phyloP scores from a whole-genome alignment of 345 rosid species.

The Adansonia digitata region DNA sequence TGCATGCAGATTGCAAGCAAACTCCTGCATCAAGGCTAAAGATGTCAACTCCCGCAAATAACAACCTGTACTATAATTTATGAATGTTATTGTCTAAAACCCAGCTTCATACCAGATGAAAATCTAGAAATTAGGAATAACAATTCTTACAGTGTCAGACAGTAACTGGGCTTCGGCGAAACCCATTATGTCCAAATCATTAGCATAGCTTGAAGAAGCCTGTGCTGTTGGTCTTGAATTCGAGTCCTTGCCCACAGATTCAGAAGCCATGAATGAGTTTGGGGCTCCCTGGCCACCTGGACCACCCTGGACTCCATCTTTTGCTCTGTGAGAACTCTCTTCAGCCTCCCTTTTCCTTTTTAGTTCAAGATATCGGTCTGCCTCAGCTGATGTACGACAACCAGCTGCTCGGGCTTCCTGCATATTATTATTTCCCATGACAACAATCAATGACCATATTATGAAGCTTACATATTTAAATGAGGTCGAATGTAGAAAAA shows the following conservation, averaged over 20 bases:
- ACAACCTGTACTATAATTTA: background rate
- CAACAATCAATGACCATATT: slow-evolving; percentile 13
- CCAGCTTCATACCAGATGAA: background rate
- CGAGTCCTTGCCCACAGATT: slow-evolving; percentile 34
- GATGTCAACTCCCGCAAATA: background rate
- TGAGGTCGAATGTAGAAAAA: background rate
- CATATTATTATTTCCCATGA: slow-evolving; percentile 6
- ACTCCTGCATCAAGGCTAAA: background rate
- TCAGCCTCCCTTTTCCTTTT: slow-evolving; percentile 73
- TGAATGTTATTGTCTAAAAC: background rate
- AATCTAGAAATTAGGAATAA: background rate
- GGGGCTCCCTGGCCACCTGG: slow-evolving; percentile 41
- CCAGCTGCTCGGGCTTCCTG: slow-evolving; percentile 96
- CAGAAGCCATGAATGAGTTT: slow-evolving; percentile 36
- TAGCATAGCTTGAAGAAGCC: slow-evolving; percentile 55
- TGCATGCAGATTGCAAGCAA: background rate
- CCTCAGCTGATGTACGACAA: slow-evolving; percentile 78
- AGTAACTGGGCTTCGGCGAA: slow-evolving; percentile 61
- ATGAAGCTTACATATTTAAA: background rate
- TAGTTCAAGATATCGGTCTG: slow-evolving; percentile 59
- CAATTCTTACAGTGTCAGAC: slow-evolving; percentile 71
- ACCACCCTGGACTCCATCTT: slow-evolving; percentile 57
- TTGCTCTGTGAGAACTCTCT: slow-evolving; percentile 62
- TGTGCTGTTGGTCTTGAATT: slow-evolving; percentile 44
- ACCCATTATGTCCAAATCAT: slow-evolving; percentile 52